Percentiles rank a stretch among this genome's conserved stretches.
These are phyloP conservation scores for Sugiyamaella grinbergsii DNA, from an alignment of 1,139 yeast genomes.

Conservation along the genomic window DNA sequence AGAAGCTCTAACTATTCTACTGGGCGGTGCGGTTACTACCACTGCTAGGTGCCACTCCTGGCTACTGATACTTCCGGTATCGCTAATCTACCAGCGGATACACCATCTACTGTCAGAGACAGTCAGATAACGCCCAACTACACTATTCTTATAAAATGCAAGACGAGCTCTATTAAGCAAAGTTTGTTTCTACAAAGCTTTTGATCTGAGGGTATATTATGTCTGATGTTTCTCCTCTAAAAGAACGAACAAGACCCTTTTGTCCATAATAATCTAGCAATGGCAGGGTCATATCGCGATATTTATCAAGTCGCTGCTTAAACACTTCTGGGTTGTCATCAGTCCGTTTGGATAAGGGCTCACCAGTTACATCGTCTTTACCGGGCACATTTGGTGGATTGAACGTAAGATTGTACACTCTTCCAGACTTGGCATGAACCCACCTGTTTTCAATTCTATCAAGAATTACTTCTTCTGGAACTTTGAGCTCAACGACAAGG, in stretches of 20 bases:
- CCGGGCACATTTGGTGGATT: slow-evolving; percentile 86
- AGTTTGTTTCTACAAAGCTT: slow-evolving; percentile 19
- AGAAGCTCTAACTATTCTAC: no score
- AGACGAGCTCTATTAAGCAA: background rate
- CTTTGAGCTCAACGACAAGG: slow-evolving; percentile 79
- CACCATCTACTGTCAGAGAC: no score
- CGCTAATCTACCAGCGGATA: no score
- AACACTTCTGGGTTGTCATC: slow-evolving; percentile 80
- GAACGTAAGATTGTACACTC: slow-evolving; percentile 82
- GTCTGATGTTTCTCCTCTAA: slow-evolving; percentile 81
- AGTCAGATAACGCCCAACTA: no score
- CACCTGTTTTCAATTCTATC: slow-evolving; percentile 82
- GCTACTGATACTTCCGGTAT: no score
- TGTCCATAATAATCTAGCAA: slow-evolving; percentile 61
- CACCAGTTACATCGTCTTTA: slow-evolving; percentile 86
- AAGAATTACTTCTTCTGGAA: slow-evolving; percentile 75
- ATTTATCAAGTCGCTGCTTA: slow-evolving; percentile 63
- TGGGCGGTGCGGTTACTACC: no score
- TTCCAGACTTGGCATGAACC: slow-evolving; percentile 81
- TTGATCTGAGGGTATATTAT: slow-evolving; percentile 72
- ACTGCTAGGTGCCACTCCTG: no score
- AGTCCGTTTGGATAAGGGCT: slow-evolving; percentile 70
- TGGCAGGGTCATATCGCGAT: slow-evolving; percentile 61
- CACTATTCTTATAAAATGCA: background rate
- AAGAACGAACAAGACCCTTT: slow-evolving; percentile 56